A percentile compares a stretch with the other conserved stretches of the same genome.
Evolutionary conservation across 768 basidiomycete species (phyloP).

Genomic region (Lactarius trivialis): DNA sequence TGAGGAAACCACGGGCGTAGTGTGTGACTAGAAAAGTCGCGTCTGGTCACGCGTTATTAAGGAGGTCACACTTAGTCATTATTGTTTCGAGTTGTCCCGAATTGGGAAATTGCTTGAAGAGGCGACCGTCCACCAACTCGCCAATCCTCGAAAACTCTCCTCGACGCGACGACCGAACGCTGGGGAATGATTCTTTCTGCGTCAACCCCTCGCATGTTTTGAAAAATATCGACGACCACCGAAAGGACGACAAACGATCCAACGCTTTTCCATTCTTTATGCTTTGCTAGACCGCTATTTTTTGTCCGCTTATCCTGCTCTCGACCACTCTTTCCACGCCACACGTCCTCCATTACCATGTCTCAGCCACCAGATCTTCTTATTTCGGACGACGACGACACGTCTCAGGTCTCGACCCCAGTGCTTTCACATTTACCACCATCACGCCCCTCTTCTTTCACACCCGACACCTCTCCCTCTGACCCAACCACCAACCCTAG

Average conservation of each 20-base stretch:
- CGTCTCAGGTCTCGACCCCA: conserved; percentile 22
- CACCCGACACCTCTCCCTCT: conserved; percentile 1
- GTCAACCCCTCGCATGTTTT: conserved; percentile 4
- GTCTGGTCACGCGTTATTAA: conserved; percentile 8
- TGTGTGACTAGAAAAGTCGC: conserved; percentile 13
- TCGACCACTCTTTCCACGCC: conserved; percentile 8
- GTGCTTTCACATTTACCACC: conserved; percentile 7
- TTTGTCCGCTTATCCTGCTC: background rate
- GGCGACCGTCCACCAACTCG: background rate
- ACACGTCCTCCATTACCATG: conserved; percentile 3
- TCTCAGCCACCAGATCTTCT: conserved; percentile 11
- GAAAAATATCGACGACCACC: conserved; percentile 5
- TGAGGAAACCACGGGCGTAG: too few relatives aligned
- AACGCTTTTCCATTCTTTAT: conserved; percentile 2
- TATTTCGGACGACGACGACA: conserved; percentile 19
- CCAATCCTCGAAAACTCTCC: background rate
- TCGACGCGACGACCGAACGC: background rate
- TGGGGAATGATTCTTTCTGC: background rate
- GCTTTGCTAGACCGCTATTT: conserved; percentile 12
- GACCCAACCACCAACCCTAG: background rate
- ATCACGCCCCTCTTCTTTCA: background rate
- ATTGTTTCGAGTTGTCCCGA: background rate
- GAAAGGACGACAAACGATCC: conserved; percentile 7
- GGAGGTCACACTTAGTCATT: background rate
- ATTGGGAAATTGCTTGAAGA: conserved; percentile 9